phyloP scores from a whole-genome alignment of 1,284 basidiomycete species.

The Moesziomyces antarcticus region DNA sequence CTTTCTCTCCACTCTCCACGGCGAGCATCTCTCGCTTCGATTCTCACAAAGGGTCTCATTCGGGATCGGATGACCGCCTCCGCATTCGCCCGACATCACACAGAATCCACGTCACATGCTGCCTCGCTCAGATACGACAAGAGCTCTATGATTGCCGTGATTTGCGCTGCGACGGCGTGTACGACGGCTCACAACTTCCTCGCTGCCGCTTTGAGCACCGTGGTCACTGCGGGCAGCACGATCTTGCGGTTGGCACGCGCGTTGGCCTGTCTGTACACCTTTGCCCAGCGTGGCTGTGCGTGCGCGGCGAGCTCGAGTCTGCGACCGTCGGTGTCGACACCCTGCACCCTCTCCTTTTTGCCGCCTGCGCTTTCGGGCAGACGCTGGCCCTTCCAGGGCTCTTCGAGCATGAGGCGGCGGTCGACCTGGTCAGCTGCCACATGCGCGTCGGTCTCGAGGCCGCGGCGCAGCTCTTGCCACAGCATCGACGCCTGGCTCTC shows the following conservation, averaged over 20 bases:
- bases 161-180: too few species aligned
- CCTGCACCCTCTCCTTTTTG: conserved; percentile 52
- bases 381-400: conserved; percentile 56
- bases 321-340: conserved; percentile 37
- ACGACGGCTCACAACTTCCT: conserved; percentile 21
- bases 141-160: too few species aligned
- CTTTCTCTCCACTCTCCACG: too few species aligned
- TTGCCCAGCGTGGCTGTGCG: conserved; percentile 25
- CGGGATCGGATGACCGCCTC: too few species aligned
- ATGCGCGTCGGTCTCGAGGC: conserved; percentile 41
- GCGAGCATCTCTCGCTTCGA: too few species aligned
- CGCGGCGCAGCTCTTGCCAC: conserved; percentile 27
- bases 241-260: conserved; percentile 63
- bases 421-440: conserved; percentile 16
- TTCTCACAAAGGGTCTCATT: too few species aligned
- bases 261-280: conserved; percentile 59
- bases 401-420: conserved; percentile 39
- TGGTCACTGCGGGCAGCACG: conserved; percentile 54
- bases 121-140: too few species aligned
- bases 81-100: too few species aligned
- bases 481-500: conserved; percentile 16
- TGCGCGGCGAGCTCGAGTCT: conserved; percentile 5
- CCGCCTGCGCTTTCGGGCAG: conserved; percentile 37
- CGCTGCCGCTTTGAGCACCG: conserved; percentile 33
- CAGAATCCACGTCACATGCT: too few species aligned